phyloP scores from a whole-genome alignment of 495 filamentous ascomycete species.

The Glarea lozoyensis region DNA sequence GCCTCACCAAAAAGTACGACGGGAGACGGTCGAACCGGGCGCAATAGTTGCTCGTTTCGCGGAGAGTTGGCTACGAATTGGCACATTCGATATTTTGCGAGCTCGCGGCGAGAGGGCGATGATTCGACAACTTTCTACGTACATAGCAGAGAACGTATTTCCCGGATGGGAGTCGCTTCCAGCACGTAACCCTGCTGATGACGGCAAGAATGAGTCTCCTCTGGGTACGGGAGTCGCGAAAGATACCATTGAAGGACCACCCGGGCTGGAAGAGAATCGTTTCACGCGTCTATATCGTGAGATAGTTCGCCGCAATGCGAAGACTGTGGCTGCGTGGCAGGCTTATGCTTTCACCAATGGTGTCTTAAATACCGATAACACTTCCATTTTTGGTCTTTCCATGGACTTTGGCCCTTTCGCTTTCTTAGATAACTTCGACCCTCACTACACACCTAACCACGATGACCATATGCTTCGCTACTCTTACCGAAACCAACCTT shows the following conservation, averaged over 20 bases:
- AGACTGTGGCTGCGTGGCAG: constrained; percentile 89
- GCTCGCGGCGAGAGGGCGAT: constrained; percentile 70
- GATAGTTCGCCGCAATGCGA: constrained; percentile 76
- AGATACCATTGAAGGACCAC: constrained; percentile 52
- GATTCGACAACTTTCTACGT: constrained; percentile 65
- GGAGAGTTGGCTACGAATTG: constrained; percentile 84
- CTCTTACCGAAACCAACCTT: constrained; percentile 86
- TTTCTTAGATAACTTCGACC: constrained; percentile 83
- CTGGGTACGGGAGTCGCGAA: constrained; percentile 40
- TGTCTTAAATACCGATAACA: constrained; percentile 95
- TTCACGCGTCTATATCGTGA: constrained; percentile 83
- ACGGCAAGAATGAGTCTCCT: constrained; percentile 28
- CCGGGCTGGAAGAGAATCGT: constrained; percentile 66
- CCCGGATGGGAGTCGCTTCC: constrained; percentile 76
- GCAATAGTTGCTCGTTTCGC: constrained; percentile 89
- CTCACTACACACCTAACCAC: constrained; percentile 91
- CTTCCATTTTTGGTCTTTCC: constrained; percentile 76
- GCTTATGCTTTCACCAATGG: constrained; percentile 98
- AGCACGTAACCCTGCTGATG: constrained; percentile 38
- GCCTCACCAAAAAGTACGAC: constrained; percentile 59
- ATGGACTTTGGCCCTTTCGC: constrained; percentile 96
- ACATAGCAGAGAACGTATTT: constrained; percentile 78
- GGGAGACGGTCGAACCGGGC: constrained; percentile 85
- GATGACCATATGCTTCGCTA: constrained; percentile 86
- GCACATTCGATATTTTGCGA: constrained; percentile 84